A percentile compares a stretch with the other conserved stretches of the same genome.
Evolutionary conservation across 352 stramenopile species (phyloP).

Genomic region (Lagenidium giganteum): DNA sequence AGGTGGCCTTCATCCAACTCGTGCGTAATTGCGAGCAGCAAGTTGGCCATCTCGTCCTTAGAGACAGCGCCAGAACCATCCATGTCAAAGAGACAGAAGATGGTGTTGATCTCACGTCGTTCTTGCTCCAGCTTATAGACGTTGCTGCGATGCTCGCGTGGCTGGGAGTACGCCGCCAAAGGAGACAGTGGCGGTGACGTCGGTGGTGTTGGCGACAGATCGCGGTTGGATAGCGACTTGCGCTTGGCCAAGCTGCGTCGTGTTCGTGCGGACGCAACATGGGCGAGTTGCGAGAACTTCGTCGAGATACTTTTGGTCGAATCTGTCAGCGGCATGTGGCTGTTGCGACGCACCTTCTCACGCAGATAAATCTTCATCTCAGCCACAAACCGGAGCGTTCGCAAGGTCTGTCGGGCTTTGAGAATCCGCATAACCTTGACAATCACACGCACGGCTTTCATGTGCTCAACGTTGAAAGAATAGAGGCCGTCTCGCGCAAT

Average conservation of each 20-base stretch:
- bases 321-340: no score
- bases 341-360: slow-evolving; percentile 22
- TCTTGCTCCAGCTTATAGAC: slow-evolving; percentile 42
- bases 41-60: slow-evolving; percentile 36
- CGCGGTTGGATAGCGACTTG: slow-evolving; percentile 21
- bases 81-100: slow-evolving; percentile 55
- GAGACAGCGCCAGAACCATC: slow-evolving; percentile 49
- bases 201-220: slow-evolving; percentile 9
- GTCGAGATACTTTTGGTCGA: slow-evolving; percentile 16
- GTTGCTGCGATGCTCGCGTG: slow-evolving; percentile 32
- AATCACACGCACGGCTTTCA: slow-evolving; percentile 46
- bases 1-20: slow-evolving; percentile 45
- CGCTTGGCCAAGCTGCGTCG: no score
- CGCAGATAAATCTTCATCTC: slow-evolving; percentile 61
- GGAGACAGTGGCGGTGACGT: slow-evolving; percentile 30
- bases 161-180: slow-evolving; percentile 26
- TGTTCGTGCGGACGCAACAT: no score
- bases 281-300: slow-evolving; percentile 17
- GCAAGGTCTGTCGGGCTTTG: slow-evolving; percentile 45
- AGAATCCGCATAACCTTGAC: slow-evolving; percentile 43
- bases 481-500: slow-evolving; percentile 47
- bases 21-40: slow-evolving; percentile 53
- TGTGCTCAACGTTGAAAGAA: slow-evolving; percentile 54
- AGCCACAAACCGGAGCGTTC: slow-evolving; percentile 49
- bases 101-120: slow-evolving; percentile 51